Conservation (phyloP, 192 early-diverging fungal species). For the Phycomyces blakesleeanus region DNA sequence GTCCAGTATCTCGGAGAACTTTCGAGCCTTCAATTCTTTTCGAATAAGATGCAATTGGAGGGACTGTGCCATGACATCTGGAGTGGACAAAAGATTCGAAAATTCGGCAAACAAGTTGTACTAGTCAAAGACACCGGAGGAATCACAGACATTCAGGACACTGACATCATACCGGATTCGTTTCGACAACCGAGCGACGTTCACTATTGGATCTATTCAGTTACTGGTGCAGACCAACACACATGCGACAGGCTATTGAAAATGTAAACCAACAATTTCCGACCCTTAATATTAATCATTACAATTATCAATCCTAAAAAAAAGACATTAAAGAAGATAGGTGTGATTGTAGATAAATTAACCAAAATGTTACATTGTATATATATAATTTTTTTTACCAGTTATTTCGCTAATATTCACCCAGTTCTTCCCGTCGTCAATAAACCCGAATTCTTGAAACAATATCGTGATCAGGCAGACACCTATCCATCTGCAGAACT, state of each 20-base stretch:
- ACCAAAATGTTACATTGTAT: too few species aligned
- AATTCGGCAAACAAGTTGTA: constrained; percentile 33
- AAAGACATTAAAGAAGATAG: too few species aligned
- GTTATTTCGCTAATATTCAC: constrained; percentile 66
- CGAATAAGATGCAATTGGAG: constrained; percentile 30
- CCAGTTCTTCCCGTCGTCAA: constrained; percentile 68
- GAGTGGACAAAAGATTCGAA: constrained; percentile 12
- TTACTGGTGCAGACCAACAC: constrained; percentile 25
- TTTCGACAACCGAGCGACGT: constrained; percentile 9
- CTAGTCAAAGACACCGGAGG: constrained; percentile 20
- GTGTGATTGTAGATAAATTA: too few species aligned
- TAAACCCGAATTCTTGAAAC: constrained; percentile 55
- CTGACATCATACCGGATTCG: neutral
- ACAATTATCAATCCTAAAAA: too few species aligned
- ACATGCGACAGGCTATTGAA: constrained; percentile 31
- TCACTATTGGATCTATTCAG: constrained; percentile 31
- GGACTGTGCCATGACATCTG: constrained; percentile 4
- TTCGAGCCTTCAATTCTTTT: constrained; percentile 32
- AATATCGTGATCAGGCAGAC: constrained; percentile 30
- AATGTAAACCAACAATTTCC: too few species aligned
- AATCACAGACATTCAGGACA: neutral
- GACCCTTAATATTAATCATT: too few species aligned
- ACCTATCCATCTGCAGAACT: constrained; percentile 25
- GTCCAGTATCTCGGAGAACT: constrained; percentile 34
- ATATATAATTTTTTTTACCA: too few species aligned